These are phyloP conservation scores for Leccinum angustisporum DNA, from an alignment of 1,284 basidiomycete species.

Conservation along the genomic window DNA sequence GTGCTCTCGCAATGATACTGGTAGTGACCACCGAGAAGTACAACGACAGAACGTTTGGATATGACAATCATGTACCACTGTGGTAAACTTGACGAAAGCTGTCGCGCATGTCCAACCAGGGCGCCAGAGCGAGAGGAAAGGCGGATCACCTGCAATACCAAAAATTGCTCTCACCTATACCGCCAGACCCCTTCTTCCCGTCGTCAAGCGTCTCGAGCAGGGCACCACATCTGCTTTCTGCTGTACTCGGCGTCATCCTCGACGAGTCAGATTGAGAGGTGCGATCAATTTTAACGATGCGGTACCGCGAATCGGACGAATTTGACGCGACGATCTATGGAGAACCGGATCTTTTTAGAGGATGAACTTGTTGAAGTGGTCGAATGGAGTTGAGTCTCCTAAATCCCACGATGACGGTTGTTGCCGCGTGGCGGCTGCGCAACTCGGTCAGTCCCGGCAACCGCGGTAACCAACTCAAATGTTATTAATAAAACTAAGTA, in stretches of 20 bases:
- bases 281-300: slow-evolving; percentile 90
- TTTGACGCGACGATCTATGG: slow-evolving; percentile 79
- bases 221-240: slow-evolving; percentile 80
- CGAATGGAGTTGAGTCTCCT: too few species aligned
- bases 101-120: not conserved
- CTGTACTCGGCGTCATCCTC: slow-evolving; percentile 90
- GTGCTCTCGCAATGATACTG: slow-evolving; percentile 96
- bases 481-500: too few species aligned
- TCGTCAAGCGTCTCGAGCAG: slow-evolving; percentile 95
- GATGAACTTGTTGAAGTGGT: slow-evolving; percentile 79
- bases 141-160: slow-evolving; percentile 62
- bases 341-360: slow-evolving; percentile 86
- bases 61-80: slow-evolving; percentile 91
- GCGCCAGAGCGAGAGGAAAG: not conserved
- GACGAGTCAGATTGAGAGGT: slow-evolving; percentile 74
- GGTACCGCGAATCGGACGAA: slow-evolving; percentile 79
- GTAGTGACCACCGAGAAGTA: slow-evolving; percentile 94
- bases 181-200: slow-evolving; percentile 87
- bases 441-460: too few species aligned
- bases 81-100: slow-evolving; percentile 88
- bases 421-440: too few species aligned
- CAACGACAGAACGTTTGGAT: slow-evolving; percentile 89
- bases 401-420: too few species aligned
- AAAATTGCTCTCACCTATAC: slow-evolving; percentile 83
- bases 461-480: too few species aligned